phyloP scores from a whole-genome alignment of 805 yeast genomes.

The Monosporozyma yasuniensis region DNA sequence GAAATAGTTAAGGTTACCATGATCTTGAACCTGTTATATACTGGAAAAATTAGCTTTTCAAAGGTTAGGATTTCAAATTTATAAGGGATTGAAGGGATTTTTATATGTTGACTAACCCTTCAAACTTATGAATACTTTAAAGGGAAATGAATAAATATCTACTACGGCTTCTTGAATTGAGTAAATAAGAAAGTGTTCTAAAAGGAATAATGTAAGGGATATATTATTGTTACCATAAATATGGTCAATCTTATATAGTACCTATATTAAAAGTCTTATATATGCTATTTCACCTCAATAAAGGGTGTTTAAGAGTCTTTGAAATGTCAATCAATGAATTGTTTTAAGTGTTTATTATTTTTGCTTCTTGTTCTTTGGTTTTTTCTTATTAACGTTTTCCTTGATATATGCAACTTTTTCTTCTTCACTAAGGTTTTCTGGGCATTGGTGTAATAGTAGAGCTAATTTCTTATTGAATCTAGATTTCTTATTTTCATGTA shows the following conservation, averaged over 20 bases:
- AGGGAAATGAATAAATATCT: background rate
- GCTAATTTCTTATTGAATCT: slow-evolving; percentile 33
- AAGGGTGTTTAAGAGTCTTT: background rate
- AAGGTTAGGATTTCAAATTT: too few relatives aligned
- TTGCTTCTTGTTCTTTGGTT: background rate
- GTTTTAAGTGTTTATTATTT: background rate
- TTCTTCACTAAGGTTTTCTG: slow-evolving; percentile 5
- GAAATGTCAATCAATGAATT: background rate
- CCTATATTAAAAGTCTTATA: background rate
- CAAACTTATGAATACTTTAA: background rate
- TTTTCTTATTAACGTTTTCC: slow-evolving; percentile 2
- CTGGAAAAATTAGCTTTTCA: too few relatives aligned
- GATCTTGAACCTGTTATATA: too few relatives aligned
- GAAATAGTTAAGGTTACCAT: too few relatives aligned
- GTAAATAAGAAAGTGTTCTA: too few relatives aligned
- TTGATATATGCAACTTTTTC: slow-evolving; percentile 2
- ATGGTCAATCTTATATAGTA: background rate
- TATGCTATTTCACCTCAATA: background rate
- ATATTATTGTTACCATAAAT: too few relatives aligned
- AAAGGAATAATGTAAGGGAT: too few relatives aligned
- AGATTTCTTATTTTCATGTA: slow-evolving; percentile 36
- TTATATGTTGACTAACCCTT: background rate
- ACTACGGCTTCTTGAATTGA: too few relatives aligned
- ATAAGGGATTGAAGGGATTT: background rate
- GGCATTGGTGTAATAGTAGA: slow-evolving; percentile 21